phyloP scores from a whole-genome alignment of 2,329 filamentous ascomycete species.

The Achaetomium macrosporum region DNA sequence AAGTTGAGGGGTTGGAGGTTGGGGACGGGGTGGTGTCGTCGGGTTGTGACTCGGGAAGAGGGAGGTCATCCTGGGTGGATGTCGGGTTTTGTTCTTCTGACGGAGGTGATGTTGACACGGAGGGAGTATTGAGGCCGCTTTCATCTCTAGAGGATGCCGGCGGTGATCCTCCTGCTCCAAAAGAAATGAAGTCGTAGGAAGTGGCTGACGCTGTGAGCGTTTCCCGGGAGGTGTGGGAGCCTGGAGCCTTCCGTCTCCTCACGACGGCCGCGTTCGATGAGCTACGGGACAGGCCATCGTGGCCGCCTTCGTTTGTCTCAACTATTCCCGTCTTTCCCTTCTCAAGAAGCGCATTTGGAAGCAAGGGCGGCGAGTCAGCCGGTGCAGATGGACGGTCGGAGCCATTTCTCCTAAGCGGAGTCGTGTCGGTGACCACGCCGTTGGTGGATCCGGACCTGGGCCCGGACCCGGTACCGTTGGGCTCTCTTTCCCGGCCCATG shows the following conservation, averaged over 20 bases:
- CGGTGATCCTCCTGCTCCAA: background rate
- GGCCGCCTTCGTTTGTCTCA: background rate
- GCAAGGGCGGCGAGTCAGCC: background rate
- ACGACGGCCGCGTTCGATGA: background rate
- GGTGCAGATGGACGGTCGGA: background rate
- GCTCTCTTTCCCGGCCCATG: background rate
- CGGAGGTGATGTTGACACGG: background rate
- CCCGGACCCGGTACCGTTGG: background rate
- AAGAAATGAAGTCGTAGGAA: background rate
- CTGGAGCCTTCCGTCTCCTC: background rate
- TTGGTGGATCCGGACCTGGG: background rate
- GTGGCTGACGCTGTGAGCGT: background rate
- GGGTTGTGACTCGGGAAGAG: background rate
- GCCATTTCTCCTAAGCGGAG: background rate
- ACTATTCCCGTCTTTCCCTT: background rate
- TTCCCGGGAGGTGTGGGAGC: background rate
- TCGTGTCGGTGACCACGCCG: background rate
- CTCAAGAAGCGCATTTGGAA: background rate
- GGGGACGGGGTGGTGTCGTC: background rate
- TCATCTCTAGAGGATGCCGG: background rate
- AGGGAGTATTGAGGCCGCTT: background rate
- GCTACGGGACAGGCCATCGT: background rate
- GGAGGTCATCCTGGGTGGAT: background rate
- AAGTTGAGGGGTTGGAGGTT: background rate
- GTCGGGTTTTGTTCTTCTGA: background rate